Conservation (phyloP, 2,329 filamentous ascomycete genomes). For the Aspergillus oerlinghausenensis region DNA sequence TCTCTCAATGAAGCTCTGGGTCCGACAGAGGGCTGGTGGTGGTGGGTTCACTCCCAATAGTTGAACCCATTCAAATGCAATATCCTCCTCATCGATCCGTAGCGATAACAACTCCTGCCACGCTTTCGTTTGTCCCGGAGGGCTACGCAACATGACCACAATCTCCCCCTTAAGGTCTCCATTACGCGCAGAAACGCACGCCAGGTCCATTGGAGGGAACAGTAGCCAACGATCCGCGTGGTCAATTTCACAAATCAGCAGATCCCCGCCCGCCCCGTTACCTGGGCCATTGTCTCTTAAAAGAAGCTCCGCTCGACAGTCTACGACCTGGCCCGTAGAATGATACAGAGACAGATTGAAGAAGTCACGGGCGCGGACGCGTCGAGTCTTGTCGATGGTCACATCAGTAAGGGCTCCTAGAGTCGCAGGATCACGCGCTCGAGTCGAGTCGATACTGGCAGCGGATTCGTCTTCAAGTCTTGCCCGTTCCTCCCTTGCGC, state of each 20-base stretch:
- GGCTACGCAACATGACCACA: conserved; percentile 80
- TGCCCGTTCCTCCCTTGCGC: conserved; percentile 67
- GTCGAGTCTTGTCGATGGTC: conserved; percentile 68
- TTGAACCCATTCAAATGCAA: conserved; percentile 79
- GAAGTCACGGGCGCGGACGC: conserved; percentile 83
- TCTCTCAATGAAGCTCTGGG: conserved; percentile 49
- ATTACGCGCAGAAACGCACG: conserved; percentile 71
- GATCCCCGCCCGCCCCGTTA: conserved; percentile 66
- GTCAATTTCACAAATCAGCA: conserved; percentile 91
- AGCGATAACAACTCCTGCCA: conserved; percentile 87
- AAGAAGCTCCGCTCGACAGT: conserved; percentile 83
- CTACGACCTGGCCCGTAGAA: conserved; percentile 83
- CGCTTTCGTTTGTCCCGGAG: conserved; percentile 54
- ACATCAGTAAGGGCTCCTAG: conserved; percentile 67
- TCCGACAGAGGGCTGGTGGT: conserved; percentile 54
- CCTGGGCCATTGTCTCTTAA: conserved; percentile 73
- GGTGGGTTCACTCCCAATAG: conserved; percentile 68
- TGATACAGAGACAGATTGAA: conserved; percentile 83
- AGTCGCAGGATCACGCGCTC: conserved; percentile 73
- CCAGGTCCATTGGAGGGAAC: conserved; percentile 78
- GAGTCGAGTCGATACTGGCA: conserved; percentile 72
- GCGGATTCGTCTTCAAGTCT: conserved; percentile 83
- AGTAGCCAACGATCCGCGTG: conserved; percentile 73
- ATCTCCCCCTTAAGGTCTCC: conserved; percentile 70
- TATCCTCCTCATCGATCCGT: conserved; percentile 68